These are phyloP conservation scores for Calophaca sinica DNA, from an alignment of 306 rosid genomes.

Conservation along the genomic window DNA sequence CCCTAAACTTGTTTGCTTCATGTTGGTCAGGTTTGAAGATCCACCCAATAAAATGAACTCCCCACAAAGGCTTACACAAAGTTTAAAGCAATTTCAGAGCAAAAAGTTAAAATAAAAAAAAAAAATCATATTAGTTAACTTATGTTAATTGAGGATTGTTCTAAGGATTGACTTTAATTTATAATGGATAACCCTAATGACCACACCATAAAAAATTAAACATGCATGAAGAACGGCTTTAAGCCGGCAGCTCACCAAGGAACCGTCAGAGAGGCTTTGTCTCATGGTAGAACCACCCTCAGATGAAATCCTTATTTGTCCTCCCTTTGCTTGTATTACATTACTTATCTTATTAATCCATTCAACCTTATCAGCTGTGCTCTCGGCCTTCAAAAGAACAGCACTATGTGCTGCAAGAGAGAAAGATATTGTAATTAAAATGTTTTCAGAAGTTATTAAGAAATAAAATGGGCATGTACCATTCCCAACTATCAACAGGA, in stretches of 20 bases:
- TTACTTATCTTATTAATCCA: conserved; percentile 86
- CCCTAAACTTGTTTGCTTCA: too few species aligned
- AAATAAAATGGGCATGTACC: not conserved
- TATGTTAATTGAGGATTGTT: not conserved
- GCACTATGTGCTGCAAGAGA: conserved; percentile 81
- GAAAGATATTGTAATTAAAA: conserved; percentile 28
- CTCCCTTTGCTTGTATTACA: conserved; percentile 87
- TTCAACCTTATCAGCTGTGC: conserved; percentile 75
- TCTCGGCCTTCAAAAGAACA: conserved; percentile 91
- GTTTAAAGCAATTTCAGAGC: not conserved
- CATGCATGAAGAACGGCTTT: not conserved
- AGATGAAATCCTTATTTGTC: conserved; percentile 61
- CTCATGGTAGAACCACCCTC: conserved; percentile 80
- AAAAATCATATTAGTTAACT: not conserved
- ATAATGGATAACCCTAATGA: conserved; percentile 25
- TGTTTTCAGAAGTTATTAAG: not conserved
- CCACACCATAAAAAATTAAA: conserved; percentile 1
- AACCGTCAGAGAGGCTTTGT: conserved; percentile 93
- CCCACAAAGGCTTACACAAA: not conserved
- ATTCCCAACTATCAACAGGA: conserved; percentile 21
- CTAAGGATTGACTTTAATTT: not conserved
- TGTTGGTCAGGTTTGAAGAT: too few species aligned
- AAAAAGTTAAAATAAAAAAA: not conserved
- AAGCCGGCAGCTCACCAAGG: conserved; percentile 68
- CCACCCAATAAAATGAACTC: too few species aligned